Base-by-base conservation (phyloP, 306 rosid species). In the Prunus salicina region DNA sequence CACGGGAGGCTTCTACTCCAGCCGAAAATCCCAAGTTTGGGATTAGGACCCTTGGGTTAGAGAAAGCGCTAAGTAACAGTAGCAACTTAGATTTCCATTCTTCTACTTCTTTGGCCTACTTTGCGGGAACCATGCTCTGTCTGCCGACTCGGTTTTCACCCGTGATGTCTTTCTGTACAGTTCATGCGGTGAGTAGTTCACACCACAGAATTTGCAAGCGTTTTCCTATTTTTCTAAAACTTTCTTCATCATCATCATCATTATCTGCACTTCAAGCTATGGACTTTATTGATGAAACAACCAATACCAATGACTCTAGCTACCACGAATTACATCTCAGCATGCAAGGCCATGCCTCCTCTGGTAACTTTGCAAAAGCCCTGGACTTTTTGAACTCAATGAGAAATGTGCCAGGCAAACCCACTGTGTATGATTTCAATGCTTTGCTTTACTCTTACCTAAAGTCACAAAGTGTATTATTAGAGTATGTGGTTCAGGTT, bases 361-460 rank as follows among this genome's bases (percentile, higher is more conserved):
- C 81, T 3, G 90, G 87, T 47, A 9, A 76, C 69, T 76, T 83
- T 46, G 8, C 18, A 19, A 64, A 76, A 69, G 86, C 90, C 41
- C 61, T 81, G 18, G 78, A 81, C 2, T 69, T 84, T 52, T 75
- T 86, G 74, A 68, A 58, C 57, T 73, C 69, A 52, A 86, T 84
- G 90, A 65, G 70, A 65, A 68, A 64, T 49, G 34, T 76, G 45
- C 49, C 66, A 0, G 84, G 79, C 64, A 86, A 86, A 76, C 87
- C 86, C 11, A 72, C 80, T 14, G 86, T 84, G 19, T 81, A 81
- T 53, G 90, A 86, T 71, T 84, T 69, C 57, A 86, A 86, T 63
- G 78, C 84, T 79, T 64, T 79, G 79, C 76, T 84, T 55, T 12
- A 76, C 57, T 81, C 71, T 79, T 76, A 81, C 77, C 46, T 83